Evolutionary conservation across 768 basidiomycete species (phyloP).

Genomic region (Pleurotus salmoneostramineus): DNA sequence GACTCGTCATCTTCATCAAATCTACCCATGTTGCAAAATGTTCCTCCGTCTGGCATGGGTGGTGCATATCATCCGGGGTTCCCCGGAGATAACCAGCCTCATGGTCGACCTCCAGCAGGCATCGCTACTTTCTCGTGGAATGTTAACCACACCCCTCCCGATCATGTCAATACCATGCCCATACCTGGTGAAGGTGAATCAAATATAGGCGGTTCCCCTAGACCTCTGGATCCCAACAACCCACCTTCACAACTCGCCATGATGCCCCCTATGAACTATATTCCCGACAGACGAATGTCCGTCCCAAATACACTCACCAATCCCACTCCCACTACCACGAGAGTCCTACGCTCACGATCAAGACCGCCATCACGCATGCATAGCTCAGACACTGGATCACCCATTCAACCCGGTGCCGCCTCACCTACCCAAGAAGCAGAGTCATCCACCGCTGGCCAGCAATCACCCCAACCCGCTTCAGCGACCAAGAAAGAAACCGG

Average conservation of each 20-base stretch:
- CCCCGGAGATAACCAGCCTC: conserved; percentile 58
- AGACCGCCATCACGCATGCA: conserved; percentile 66
- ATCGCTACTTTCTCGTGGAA: conserved; percentile 76
- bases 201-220: conserved; percentile 34
- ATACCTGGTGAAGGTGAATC: conserved; percentile 43
- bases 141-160: conserved; percentile 28
- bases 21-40: conserved; percentile 21
- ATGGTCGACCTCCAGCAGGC: conserved; percentile 56
- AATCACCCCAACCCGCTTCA: conserved; percentile 28
- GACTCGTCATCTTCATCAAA: conserved; percentile 60
- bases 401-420: conserved; percentile 26
- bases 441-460: conserved; percentile 29
- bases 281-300: conserved; percentile 73
- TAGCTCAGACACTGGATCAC: conserved; percentile 33
- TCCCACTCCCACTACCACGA: conserved; percentile 35
- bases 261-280: conserved; percentile 56
- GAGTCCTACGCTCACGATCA: conserved; percentile 62
- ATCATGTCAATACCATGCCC: conserved; percentile 29
- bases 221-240: conserved; percentile 45
- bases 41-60: conserved; percentile 51
- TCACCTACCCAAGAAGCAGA: conserved; percentile 39
- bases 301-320: conserved; percentile 56
- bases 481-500: conserved; percentile 40
- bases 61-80: conserved; percentile 50
- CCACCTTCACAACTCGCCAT: conserved; percentile 33